Base-by-base conservation (phyloP, 2,329 filamentous ascomycete genomes). In the Clonostachys byssicola region DNA sequence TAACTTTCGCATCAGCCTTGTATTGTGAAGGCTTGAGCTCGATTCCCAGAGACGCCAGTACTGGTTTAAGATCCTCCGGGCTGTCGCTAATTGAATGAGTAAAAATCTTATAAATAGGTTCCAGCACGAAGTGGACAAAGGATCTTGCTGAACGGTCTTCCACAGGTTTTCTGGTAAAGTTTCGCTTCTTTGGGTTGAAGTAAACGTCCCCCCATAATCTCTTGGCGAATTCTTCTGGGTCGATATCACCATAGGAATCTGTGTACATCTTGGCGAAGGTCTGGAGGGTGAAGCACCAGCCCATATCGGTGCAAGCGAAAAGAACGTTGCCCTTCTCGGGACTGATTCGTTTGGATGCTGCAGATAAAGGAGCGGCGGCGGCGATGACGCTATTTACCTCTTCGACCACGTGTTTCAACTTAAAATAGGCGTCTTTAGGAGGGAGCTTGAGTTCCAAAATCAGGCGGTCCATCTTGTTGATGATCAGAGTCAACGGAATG, bases 261-360 rank as follows among this genome's bases (percentile, higher is more conserved):
- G 91, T 85, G 64, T 99, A 99, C 89, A 96, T 95, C 65, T 90
- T 92, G 12, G 94, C 88, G 62, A 99, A 99, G 2, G 92, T 96
- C 52, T 86, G 85, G 34, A 99, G 73, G 1, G 92, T 97, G 64
- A 99, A 96, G 65, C 90, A 95, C 94, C 94, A 99, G 47, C 89
- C 88, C 86, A 97, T 92, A 50, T 84, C 87, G 44, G 88, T 89
- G 65, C 90, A 96, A 1, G 92, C 89, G 62, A 99, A 99, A 10
- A 95, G 85, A n/a, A 99, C 94, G 62, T 99, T 99, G 51, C 94
- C 94, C 70, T 92, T 96, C 63, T 99, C 94, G 0, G 94, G 94
- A 56, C 92, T 97, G 52, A 99, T 69, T 53, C 94, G 83, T 66
- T 82, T 83, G 51, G 80, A 83, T 59, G 89, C 89, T 30, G 92